Evolutionary conservation across 176 grass and related monocot genomes (phyloP).

Genomic region (Eragrostis nindensis): DNA sequence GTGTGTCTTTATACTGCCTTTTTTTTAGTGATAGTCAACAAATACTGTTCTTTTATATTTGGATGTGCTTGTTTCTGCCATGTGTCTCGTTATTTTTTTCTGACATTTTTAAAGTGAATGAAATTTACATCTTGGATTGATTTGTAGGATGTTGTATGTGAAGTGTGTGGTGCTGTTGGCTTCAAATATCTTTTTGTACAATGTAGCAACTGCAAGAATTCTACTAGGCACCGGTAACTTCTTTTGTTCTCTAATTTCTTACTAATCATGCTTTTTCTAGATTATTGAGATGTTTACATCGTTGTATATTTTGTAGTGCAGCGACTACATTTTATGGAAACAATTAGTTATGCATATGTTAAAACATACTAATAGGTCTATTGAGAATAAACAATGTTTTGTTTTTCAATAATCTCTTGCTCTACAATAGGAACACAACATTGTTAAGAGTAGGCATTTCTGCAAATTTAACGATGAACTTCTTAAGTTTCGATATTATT

Average conservation of each 20-base stretch:
- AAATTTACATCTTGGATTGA: background rate
- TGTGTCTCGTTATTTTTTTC: background rate
- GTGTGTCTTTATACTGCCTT: background rate
- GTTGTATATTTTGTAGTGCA: background rate
- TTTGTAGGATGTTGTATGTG: conserved; percentile 24
- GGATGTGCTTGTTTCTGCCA: background rate
- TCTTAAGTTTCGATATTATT: background rate
- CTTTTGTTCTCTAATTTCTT: background rate
- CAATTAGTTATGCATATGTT: background rate
- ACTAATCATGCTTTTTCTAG: background rate
- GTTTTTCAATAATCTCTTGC: background rate
- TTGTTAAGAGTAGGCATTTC: background rate
- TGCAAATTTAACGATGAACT: background rate
- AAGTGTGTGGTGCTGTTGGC: conserved; percentile 35
- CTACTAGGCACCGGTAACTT: conserved; percentile 23
- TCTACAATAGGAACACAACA: too few species aligned
- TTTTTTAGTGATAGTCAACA: background rate
- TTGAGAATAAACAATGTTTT: background rate
- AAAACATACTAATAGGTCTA: background rate
- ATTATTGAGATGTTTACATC: background rate
- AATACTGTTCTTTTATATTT: background rate
- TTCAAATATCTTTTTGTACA: conserved; percentile 2
- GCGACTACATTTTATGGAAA: background rate
- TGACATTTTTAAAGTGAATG: background rate
- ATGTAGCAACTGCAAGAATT: conserved; percentile 15